Base-by-base conservation (phyloP, 1,284 basidiomycete species). In the Gymnopus androsaceus region DNA sequence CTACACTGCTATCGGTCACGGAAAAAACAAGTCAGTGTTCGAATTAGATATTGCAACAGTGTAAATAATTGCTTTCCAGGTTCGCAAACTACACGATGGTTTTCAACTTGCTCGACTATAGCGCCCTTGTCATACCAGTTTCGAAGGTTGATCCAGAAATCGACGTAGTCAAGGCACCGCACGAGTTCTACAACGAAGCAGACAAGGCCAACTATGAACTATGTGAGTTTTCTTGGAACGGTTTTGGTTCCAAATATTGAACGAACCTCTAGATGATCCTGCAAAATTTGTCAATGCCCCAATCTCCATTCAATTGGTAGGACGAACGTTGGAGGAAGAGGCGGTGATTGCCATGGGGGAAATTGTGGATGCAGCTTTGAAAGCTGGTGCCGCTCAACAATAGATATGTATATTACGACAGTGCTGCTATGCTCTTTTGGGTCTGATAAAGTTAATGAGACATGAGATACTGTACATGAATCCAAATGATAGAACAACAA, bases 31-130 rank as follows among this genome's bases (percentile, higher is more conserved):
- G 82, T 83, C 31, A 53, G 46, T n/a, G 41, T 14, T 30, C 11
- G 15, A 12, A 31, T 23, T 11, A 36, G 9, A 28, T 17, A n/a
- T 19, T 19, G n/a, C n/a, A 14, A 19, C 21, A 40, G 8, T 4
- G 38, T 7, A 42, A 23, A 12, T 37, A 9, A 30, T 38, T 41
- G 4, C 12, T 42, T 31, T 47, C 38, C 59, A 85, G 84, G 36
- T 65, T 65, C 48, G 72, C 68, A 6, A 61, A 68, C 40, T 90
- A 88, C 63, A 90, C 89, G 0, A 75, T 75, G 33, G 64, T 83
- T 41, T 90, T 82, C 79, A 92, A 91, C 64, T 67, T 77, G 4
- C 76, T 89, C 27, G 89, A 92, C 65, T 90, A 85, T 62, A 77
- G 88, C 0, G 77, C 80, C 1, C 74, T 82, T n/a, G 72, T 82